Base-by-base conservation (phyloP, 805 yeast species). In the Trichomonascus vanleenenianus region DNA sequence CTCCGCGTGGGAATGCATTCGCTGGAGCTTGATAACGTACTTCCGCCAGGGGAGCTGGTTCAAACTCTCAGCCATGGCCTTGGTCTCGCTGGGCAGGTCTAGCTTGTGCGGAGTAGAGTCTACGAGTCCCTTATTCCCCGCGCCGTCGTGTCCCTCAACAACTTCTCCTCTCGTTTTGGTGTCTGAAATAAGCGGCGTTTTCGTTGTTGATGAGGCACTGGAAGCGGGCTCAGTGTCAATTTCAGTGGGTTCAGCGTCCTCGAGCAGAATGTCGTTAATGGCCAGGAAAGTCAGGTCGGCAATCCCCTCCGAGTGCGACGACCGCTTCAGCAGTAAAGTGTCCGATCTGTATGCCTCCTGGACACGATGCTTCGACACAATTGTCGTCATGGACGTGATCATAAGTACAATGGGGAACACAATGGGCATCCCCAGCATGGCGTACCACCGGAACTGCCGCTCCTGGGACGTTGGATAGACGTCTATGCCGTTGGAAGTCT, bases 1-100 rank as follows among this genome's bases (percentile, higher is more conserved):
- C 3, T 84, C 85, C 48, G 84, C 95, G 58, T 89, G 97, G 0
- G 97, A 80, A 61, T 88, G 87, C 57, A 83, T 68, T 14, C 82
- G 73, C 50, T 79, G 81, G 40, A 89, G 70, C 53, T 76, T 78
- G 1, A 83, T 81, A 0, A 93, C 84, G 37, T 85, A 73, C 58
- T 89, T 86, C 41, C 76, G 67, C 96, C 96, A 89, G 2, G 73
- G 70, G 19, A 91, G 60, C 16, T 62, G 55, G 61, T 85, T 84
- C 58, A 89, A 67, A 50, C 76, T 74, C 2, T 69, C 59, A 30
- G 76, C 59, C 33, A 82, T 80, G 12, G 54, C 53, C 35, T 46
- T 47, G 3, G 49, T 78, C 59, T 10, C 66, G 65, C 1, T 60
- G 47, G 46, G 65, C 70, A 46, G 75, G 51, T 5, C 42, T 15